Evolutionary conservation across 208 protist species (phyloP).

Genomic region (Leishmania martiniquensis): DNA sequence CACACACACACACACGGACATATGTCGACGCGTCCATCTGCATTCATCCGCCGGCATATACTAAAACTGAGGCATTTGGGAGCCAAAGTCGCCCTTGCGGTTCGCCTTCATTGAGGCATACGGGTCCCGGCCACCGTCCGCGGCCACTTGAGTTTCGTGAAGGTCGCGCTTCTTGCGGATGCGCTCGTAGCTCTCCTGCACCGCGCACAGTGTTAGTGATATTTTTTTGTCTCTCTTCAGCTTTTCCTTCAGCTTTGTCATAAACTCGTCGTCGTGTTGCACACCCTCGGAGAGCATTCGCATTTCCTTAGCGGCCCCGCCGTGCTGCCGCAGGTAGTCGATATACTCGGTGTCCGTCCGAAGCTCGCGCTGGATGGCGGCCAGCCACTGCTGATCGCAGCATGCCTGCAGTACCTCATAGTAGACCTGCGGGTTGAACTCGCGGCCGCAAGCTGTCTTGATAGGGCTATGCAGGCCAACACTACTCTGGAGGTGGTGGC

Average conservation of each 20-base stretch:
- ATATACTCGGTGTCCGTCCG: slow-evolving; percentile 77
- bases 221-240: slow-evolving; percentile 78
- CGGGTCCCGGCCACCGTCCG: slow-evolving; percentile 75
- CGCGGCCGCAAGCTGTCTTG: slow-evolving; percentile 76
- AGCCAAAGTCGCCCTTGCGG: slow-evolving; percentile 65
- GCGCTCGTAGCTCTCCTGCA: slow-evolving; percentile 84
- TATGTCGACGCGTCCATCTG: too few species aligned
- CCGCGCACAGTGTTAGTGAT: slow-evolving; percentile 80
- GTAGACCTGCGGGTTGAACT: slow-evolving; percentile 82
- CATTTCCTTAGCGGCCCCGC: slow-evolving; percentile 69
- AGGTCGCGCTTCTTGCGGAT: slow-evolving; percentile 82
- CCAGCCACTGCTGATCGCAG: slow-evolving; percentile 86
- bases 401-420: slow-evolving; percentile 87
- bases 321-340: slow-evolving; percentile 68
- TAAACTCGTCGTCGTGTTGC: slow-evolving; percentile 84
- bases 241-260: slow-evolving; percentile 70
- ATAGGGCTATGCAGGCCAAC: slow-evolving; percentile 68
- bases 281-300: slow-evolving; percentile 59
- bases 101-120: slow-evolving; percentile 69
- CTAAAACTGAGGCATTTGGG: slow-evolving; percentile 62
- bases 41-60: not conserved
- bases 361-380: slow-evolving; percentile 82
- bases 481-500: slow-evolving; percentile 81
- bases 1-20: too few species aligned
- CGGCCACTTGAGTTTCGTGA: slow-evolving; percentile 79